Conservation (phyloP, 73 alveolate species). For the Paramecium bursaria region DNA sequence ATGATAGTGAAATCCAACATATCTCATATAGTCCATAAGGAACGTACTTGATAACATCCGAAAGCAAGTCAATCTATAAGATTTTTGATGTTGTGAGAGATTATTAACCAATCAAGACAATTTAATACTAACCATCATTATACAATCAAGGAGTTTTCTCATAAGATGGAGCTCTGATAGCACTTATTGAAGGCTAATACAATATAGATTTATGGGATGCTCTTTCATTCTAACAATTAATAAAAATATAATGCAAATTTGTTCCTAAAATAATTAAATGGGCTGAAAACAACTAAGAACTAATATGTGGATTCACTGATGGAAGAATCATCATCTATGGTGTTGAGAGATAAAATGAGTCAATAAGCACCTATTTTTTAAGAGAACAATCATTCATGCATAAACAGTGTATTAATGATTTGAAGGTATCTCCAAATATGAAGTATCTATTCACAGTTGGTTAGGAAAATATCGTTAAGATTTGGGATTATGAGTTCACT, state of each 20-base stretch:
- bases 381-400: constrained; percentile 66
- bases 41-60: constrained; percentile 71
- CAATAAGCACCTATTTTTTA: constrained; percentile 47
- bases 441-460: constrained; percentile 68
- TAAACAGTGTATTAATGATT: constrained; percentile 55
- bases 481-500: constrained; percentile 70
- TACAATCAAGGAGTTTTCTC: constrained; percentile 58
- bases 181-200: constrained; percentile 47
- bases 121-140: constrained; percentile 70
- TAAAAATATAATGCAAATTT: constrained; percentile 24
- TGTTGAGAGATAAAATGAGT: constrained; percentile 59
- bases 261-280: constrained; percentile 31
- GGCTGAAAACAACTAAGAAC: constrained; percentile 64
- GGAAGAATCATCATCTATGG: constrained; percentile 61
- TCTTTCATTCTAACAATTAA: constrained; percentile 30
- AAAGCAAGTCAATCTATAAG: constrained; percentile 75
- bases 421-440: constrained; percentile 51
- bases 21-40: constrained; percentile 76
- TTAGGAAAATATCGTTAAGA: constrained; percentile 48
- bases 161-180: constrained; percentile 45
- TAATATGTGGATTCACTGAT: constrained; percentile 51
- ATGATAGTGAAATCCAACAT: constrained; percentile 71
- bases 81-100: constrained; percentile 78
- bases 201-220: constrained; percentile 68
- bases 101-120: constrained; percentile 85